These are phyloP conservation scores for Colletotrichum ledebouriae DNA, from an alignment of 2,329 filamentous ascomycete genomes.

Conservation along the genomic window DNA sequence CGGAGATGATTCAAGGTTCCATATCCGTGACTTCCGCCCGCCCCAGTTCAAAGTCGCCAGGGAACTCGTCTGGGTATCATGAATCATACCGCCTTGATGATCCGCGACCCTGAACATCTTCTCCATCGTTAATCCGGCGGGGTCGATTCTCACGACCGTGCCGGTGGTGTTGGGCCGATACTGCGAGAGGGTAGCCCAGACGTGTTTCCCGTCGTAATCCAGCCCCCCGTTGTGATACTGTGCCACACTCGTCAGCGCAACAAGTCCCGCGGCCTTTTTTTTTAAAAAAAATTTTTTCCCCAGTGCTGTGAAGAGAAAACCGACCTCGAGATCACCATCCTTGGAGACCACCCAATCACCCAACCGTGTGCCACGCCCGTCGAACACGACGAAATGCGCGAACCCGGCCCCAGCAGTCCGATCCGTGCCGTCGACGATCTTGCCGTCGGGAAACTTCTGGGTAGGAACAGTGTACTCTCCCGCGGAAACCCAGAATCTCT, in stretches of 20 bases:
- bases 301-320: neutral
- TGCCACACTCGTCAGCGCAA: constrained; percentile 3
- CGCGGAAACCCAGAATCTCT: constrained; percentile 60
- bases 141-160: constrained; percentile 56
- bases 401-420: constrained; percentile 59
- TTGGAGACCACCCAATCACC: constrained; percentile 59
- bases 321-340: constrained; percentile 46
- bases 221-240: constrained; percentile 63
- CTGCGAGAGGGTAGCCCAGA: constrained; percentile 62
- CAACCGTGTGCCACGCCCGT: constrained; percentile 56
- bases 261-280: too few species aligned
- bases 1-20: constrained; percentile 46
- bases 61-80: constrained; percentile 52
- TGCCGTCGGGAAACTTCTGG: constrained; percentile 51
- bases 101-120: constrained; percentile 54
- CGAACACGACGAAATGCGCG: constrained; percentile 60
- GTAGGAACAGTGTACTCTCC: constrained; percentile 59
- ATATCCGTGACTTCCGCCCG: constrained; percentile 55
- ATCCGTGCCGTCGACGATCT: constrained; percentile 66
- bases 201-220: constrained; percentile 61
- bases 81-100: constrained; percentile 62
- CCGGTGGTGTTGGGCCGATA: constrained; percentile 63
- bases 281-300: too few species aligned
- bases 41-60: constrained; percentile 63
- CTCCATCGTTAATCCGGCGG: constrained; percentile 52